phyloP scores from a whole-genome alignment of 2,329 filamentous ascomycete species.

The Paraphoma chrysanthemicola region DNA sequence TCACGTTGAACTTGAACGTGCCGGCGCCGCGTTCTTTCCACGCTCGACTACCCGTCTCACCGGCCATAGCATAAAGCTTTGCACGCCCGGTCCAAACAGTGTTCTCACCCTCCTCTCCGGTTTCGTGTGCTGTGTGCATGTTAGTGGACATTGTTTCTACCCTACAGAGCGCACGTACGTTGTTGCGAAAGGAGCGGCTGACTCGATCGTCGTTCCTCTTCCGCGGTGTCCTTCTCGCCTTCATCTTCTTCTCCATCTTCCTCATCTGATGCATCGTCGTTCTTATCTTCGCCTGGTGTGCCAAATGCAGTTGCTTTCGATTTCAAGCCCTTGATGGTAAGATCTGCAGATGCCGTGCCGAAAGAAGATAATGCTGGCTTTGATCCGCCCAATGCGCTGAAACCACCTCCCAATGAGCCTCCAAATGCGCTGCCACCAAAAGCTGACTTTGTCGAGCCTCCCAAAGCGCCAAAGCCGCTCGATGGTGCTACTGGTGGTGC shows the following conservation, averaged over 20 bases:
- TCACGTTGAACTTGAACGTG: slow-evolving; percentile 78
- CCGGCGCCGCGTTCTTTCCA: slow-evolving; percentile 93
- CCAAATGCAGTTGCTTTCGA: slow-evolving; percentile 78
- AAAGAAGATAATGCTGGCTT: slow-evolving; percentile 68
- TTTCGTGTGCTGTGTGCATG: slow-evolving; percentile 67
- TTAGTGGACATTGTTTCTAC: slow-evolving; percentile 15
- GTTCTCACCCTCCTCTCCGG: slow-evolving; percentile 83
- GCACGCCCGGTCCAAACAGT: slow-evolving; percentile 78
- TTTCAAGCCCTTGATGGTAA: slow-evolving; percentile 54
- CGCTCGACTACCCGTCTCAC: slow-evolving; percentile 60
- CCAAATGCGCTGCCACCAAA: slow-evolving; percentile 51
- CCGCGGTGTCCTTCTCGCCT: slow-evolving; percentile 28
- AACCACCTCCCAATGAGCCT: slow-evolving; percentile 47
- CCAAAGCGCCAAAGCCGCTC: slow-evolving; percentile 45
- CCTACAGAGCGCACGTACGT: slow-evolving; percentile 58
- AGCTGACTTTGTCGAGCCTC: slow-evolving; percentile 38
- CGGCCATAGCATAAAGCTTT: slow-evolving; percentile 82
- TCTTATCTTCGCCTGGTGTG: slow-evolving; percentile 64
- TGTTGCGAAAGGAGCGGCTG: slow-evolving; percentile 64
- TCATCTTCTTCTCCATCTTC: slow-evolving; percentile 58
- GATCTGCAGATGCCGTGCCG: slow-evolving; percentile 59
- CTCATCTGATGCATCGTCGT: slow-evolving; percentile 60
- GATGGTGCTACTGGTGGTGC: slow-evolving; percentile 22
- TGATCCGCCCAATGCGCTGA: slow-evolving; percentile 31
- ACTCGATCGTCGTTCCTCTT: slow-evolving; percentile 39